Conservation (phyloP, 2,329 filamentous ascomycete species). For the Colletotrichum horii region DNA sequence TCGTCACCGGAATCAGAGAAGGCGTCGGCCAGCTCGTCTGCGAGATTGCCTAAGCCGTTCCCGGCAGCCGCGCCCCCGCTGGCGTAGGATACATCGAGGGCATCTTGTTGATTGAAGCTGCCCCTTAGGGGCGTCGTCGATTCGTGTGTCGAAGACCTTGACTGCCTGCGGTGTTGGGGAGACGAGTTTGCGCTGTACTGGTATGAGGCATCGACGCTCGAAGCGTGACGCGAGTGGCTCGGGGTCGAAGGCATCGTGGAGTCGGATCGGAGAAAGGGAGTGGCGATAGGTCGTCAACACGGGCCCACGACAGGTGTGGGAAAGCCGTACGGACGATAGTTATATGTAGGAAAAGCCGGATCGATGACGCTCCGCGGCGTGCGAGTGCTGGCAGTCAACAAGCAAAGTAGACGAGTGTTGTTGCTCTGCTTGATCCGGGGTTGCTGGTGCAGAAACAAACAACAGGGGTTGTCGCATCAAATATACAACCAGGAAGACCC, state of each 20-base stretch:
- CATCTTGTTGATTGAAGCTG: conserved; percentile 55
- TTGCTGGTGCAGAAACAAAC: conserved; percentile 24
- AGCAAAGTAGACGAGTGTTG: conserved; percentile 2
- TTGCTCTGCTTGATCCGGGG: conserved; percentile 10
- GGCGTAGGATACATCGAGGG: conserved; percentile 51
- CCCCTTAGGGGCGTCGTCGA: conserved; percentile 52
- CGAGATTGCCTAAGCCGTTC: conserved; percentile 76
- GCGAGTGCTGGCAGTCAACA: not conserved
- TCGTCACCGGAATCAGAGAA: conserved; percentile 71
- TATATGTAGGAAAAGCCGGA: not conserved
- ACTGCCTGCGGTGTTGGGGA: conserved; percentile 51
- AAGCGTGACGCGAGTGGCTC: conserved; percentile 64
- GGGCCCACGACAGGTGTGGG: not conserved
- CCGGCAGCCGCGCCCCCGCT: conserved; percentile 45
- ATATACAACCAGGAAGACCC: conserved; percentile 12
- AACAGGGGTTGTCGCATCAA: conserved; percentile 26
- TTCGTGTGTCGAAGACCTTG: conserved; percentile 57
- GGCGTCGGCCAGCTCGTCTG: conserved; percentile 80
- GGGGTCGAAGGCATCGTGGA: conserved; percentile 55
- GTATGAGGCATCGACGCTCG: conserved; percentile 51
- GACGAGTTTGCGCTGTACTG: conserved; percentile 46
- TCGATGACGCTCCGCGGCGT: not conserved
- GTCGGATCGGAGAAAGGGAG: not conserved
- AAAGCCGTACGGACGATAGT: not conserved
- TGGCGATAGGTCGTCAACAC: not conserved